Evolutionary conservation across 345 rosid species (phyloP).

Genomic region (Citrus sp.): DNA sequence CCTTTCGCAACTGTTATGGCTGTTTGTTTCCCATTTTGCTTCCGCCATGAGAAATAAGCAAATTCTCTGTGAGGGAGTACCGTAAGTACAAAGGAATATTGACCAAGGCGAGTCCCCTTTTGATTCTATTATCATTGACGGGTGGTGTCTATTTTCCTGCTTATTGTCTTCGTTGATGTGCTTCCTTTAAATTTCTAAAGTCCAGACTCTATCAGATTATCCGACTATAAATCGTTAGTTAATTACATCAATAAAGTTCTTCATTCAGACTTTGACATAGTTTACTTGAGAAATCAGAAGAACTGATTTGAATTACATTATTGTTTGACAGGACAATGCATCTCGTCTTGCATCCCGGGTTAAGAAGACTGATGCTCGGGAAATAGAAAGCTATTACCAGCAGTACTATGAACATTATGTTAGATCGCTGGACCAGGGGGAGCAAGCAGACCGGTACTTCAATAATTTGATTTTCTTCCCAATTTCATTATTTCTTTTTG

Average conservation of each 20-base stretch:
- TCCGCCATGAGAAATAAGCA: neutral
- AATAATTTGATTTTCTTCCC: neutral
- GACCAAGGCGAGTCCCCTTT: neutral
- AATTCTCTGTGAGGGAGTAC: neutral
- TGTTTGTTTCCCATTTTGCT: neutral
- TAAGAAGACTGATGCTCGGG: conserved; percentile 93
- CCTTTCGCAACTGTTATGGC: no score
- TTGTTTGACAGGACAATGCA: conserved; percentile 64
- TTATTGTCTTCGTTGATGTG: neutral
- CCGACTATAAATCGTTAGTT: neutral
- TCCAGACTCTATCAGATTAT: neutral
- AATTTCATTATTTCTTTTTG: neutral
- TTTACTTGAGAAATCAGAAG: neutral
- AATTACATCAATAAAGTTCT: neutral
- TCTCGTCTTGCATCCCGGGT: conserved; percentile 92
- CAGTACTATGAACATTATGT: conserved; percentile 92
- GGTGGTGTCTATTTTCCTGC: neutral
- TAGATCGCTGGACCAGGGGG: conserved; percentile 88
- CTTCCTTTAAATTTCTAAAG: neutral
- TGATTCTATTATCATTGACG: neutral
- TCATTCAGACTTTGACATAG: neutral
- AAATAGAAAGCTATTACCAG: conserved; percentile 90
- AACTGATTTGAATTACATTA: conserved; percentile 11
- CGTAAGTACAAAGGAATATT: neutral
- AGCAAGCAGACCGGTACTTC: conserved; percentile 89